Evolutionary conservation across 2,329 filamentous ascomycete species (phyloP), one percentile per base, ranked within the genome.

Genomic region (Alternaria alternata): DNA sequence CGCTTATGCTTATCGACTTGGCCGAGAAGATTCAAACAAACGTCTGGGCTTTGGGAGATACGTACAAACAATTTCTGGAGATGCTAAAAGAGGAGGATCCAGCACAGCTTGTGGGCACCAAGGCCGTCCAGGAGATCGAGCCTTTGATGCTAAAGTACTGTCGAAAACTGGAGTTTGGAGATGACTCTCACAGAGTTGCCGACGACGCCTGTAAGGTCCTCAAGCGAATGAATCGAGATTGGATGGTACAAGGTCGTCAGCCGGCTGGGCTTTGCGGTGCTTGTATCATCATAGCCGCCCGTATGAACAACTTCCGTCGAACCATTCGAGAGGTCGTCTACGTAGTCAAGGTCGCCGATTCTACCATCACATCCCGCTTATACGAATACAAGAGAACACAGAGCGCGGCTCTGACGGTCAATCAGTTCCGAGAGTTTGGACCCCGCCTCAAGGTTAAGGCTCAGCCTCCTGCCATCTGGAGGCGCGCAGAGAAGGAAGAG

Each of bases 251-350:
- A 75, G 95, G 95, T 70, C 91, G 95, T 72, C 90, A 95, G 41
- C 95, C 95, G 16, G 94, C 94, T 7, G 95, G 95, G 67, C 90
- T 98, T 55, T 97, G 94, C 77, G 95, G 95, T 63, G 95, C 95
- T 12, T 96, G 94, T 67, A 86, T 99, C 48, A 91, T 99, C 62
- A 90, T 99, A 77, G 95, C 95, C 7, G 94, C 95, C 8, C 91
- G 95, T 53, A 98, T 98, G 91, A 96, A 97, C 85, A 98, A 98
- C 79, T 99, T 96, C 75, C 91, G 94, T 44, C 89, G 95, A 18
- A 97, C 93, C 0, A 89, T 96, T 12, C 88, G 93, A 30, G 95
- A 99, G 79, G 91, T 99, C 8, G 94, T 98, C n/a, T 98, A 97
- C 76, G 92, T 97, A 38, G 94, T 97, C 76, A 98, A 97, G 76